Evolutionary conservation across 2,329 filamentous ascomycete species (phyloP).

Genomic region (Hirsutella rhossiliensis): DNA sequence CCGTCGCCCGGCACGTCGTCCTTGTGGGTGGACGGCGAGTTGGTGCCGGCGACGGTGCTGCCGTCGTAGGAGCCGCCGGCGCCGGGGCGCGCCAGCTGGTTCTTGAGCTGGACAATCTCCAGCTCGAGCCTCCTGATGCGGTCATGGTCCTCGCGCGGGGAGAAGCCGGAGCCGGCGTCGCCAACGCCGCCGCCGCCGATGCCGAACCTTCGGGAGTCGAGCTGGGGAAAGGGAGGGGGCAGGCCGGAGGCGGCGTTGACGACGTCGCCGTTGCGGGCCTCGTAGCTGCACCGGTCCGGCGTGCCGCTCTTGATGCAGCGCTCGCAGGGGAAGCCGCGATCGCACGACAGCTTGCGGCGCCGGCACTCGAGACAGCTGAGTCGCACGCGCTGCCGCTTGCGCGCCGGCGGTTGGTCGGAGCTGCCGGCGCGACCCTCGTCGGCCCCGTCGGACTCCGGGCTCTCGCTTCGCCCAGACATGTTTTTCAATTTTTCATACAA

Average conservation of each 20-base stretch:
- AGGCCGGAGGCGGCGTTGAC: slow-evolving; percentile 34
- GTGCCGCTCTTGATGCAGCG: slow-evolving; percentile 51
- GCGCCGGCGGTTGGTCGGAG: slow-evolving; percentile 25
- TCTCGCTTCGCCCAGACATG: slow-evolving; percentile 23
- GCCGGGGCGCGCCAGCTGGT: slow-evolving; percentile 31
- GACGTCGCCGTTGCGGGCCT: slow-evolving; percentile 40
- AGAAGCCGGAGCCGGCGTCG: slow-evolving; percentile 15
- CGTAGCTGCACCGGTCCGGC: slow-evolving; percentile 46
- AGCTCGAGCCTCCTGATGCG: slow-evolving; percentile 47
- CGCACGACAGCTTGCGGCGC: slow-evolving; percentile 48
- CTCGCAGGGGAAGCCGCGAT: slow-evolving; percentile 49
- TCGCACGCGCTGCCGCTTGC: slow-evolving; percentile 47
- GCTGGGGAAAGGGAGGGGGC: slow-evolving; percentile 28
- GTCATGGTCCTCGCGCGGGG: slow-evolving; percentile 37
- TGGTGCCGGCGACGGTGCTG: slow-evolving; percentile 34
- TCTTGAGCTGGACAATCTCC: slow-evolving; percentile 45
- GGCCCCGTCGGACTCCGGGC: slow-evolving; percentile 24
- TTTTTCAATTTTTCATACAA: background rate
- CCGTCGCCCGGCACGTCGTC: slow-evolving; percentile 23
- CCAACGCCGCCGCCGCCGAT: slow-evolving; percentile 15
- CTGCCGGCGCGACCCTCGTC: slow-evolving; percentile 12
- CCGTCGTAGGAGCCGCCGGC: slow-evolving; percentile 30
- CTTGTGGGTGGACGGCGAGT: slow-evolving; percentile 33
- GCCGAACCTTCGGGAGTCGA: slow-evolving; percentile 26
- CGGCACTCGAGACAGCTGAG: slow-evolving; percentile 50